Percentiles rank a stretch among this genome's conserved stretches.
phyloP scores from a whole-genome alignment of 2,329 filamentous ascomycete species.

The Fusarium sp. region DNA sequence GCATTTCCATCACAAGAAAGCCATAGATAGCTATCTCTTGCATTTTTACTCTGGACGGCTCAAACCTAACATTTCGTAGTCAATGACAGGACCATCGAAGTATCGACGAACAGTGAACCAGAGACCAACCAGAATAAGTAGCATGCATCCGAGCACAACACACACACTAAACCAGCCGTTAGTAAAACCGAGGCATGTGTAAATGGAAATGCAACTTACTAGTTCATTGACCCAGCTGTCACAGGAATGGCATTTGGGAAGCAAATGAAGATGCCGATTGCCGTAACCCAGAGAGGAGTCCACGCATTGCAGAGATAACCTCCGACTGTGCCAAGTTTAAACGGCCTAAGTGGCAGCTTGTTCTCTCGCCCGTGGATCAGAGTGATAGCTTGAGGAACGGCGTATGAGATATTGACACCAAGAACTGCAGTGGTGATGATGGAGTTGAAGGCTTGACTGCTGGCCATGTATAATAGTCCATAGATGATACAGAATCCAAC shows the following conservation, averaged over 20 bases:
- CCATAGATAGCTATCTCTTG: not conserved
- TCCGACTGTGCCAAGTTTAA: not conserved
- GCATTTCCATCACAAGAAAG: not conserved
- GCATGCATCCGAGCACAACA: not conserved
- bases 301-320: not conserved
- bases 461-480: not conserved
- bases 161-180: not conserved
- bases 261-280: not conserved
- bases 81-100: not conserved
- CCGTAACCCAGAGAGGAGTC: not conserved
- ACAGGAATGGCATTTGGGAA: not conserved
- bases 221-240: not conserved
- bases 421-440: not conserved
- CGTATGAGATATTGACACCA: not conserved
- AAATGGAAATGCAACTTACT: not conserved
- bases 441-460: not conserved
- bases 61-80: not conserved
- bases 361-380: not conserved
- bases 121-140: not conserved
- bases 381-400: not conserved
- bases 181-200: rapidly evolving
- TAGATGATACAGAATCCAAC: not conserved
- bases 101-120: not conserved
- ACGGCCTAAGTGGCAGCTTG: not conserved
- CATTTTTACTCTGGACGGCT: not conserved